These are phyloP conservation scores for Fusarium tricinctum DNA, from an alignment of 2,329 filamentous ascomycete genomes.

Conservation along the genomic window DNA sequence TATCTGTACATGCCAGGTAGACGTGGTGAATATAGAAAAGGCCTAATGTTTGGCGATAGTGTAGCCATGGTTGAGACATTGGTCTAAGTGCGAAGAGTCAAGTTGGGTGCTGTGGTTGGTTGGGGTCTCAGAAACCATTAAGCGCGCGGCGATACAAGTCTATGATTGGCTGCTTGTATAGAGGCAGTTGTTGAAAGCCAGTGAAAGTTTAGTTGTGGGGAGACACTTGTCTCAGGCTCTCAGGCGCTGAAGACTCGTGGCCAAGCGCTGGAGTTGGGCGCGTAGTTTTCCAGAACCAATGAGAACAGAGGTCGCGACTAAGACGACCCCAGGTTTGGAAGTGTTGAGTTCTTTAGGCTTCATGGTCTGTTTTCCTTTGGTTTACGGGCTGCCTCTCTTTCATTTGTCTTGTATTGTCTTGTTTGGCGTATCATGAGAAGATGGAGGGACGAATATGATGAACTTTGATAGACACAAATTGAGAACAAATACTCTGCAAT, in stretches of 20 bases:
- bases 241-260: conserved; percentile 9
- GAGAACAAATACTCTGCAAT: too few species aligned
- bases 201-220: conserved; percentile 6
- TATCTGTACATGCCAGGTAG: background rate
- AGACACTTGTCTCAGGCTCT: conserved; percentile 21
- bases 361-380: background rate
- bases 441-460: too few species aligned
- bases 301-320: background rate
- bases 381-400: conserved; percentile 36
- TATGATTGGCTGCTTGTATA: conserved; percentile 37
- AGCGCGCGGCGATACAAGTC: conserved; percentile 42
- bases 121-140: conserved; percentile 42
- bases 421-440: too few species aligned
- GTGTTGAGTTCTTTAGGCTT: too few species aligned
- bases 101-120: conserved; percentile 36
- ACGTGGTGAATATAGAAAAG: conserved; percentile 1
- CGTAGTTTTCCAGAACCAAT: conserved; percentile 27
- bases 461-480: background rate
- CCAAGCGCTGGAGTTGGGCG: conserved; percentile 32
- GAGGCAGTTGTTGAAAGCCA: conserved; percentile 22
- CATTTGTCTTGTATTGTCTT: background rate
- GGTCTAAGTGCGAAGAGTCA: conserved; percentile 10
- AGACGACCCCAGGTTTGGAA: background rate
- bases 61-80: conserved; percentile 24
- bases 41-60: conserved; percentile 33